phyloP scores from a whole-genome alignment of 768 basidiomycete genomes.

The Nevesoporus exiguus region DNA sequence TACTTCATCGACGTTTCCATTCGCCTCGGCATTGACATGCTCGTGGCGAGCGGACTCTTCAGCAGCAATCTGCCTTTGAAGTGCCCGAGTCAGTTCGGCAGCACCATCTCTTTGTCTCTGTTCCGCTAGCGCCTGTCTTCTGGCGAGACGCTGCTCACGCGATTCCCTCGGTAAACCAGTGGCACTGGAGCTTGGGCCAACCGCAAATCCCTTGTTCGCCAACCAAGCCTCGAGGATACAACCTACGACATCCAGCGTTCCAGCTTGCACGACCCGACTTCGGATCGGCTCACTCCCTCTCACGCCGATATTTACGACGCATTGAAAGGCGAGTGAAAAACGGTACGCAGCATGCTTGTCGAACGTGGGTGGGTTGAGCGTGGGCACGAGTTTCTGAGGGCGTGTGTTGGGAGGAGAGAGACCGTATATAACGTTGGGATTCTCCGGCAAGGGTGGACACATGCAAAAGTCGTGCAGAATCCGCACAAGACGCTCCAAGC shows the following conservation, averaged over 20 bases:
- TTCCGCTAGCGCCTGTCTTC: conserved; percentile 54
- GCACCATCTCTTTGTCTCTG: conserved; percentile 55
- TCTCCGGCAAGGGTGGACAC: conserved; percentile 77
- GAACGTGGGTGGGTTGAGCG: conserved; percentile 63
- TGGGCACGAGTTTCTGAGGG: conserved; percentile 52
- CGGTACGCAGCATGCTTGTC: conserved; percentile 86
- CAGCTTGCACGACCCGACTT: conserved; percentile 90
- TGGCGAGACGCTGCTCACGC: conserved; percentile 65
- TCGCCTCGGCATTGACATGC: conserved; percentile 2
- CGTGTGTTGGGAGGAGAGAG: conserved; percentile 63
- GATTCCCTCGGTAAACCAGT: conserved; percentile 73
- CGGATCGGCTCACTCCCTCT: conserved; percentile 91
- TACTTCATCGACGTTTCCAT: conserved; percentile 24
- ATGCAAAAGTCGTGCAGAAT: conserved; percentile 89
- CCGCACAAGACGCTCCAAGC: conserved; percentile 90
- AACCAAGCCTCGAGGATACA: conserved; percentile 94
- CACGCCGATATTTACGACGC: conserved; percentile 95
- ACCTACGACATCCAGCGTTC: conserved; percentile 89
- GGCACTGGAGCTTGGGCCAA: conserved; percentile 75
- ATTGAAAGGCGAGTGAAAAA: conserved; percentile 93
- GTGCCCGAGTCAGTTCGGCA: conserved; percentile 51
- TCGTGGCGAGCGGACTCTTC: conserved; percentile 26
- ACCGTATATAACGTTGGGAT: conserved; percentile 72
- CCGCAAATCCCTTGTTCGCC: conserved; percentile 80
- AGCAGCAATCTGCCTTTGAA: conserved; percentile 48